phyloP scores from a whole-genome alignment of 352 stramenopile species.

The Plasmopara viticola region DNA sequence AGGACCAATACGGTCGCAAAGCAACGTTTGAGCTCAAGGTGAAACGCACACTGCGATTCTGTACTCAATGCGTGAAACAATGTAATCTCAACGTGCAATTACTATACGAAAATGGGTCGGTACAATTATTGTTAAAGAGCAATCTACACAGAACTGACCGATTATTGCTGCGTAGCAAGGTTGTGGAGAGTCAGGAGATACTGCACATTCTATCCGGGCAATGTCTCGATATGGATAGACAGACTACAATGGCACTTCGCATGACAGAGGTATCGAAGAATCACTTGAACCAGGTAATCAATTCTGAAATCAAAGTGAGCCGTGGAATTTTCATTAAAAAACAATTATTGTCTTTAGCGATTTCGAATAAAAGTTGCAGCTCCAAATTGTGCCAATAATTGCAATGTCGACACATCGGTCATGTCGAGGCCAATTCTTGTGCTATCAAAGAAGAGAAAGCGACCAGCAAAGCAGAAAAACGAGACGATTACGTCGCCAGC shows the following conservation, averaged over 20 bases:
- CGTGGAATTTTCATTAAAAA: not conserved
- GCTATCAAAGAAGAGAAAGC: slow-evolving; percentile 76
- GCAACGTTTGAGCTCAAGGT: slow-evolving; percentile 60
- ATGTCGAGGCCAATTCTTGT: slow-evolving; percentile 52
- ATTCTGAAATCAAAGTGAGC: not conserved
- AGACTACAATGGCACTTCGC: slow-evolving; percentile 48
- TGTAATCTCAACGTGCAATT: slow-evolving; percentile 52
- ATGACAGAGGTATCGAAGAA: slow-evolving; percentile 84
- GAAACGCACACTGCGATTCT: slow-evolving; percentile 24
- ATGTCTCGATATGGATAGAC: slow-evolving; percentile 50
- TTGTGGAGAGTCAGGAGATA: slow-evolving; percentile 73
- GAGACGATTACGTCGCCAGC: slow-evolving; percentile 23
- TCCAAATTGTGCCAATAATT: slow-evolving; percentile 27
- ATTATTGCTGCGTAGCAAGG: slow-evolving; percentile 31
- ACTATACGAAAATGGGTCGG: slow-evolving; percentile 61
- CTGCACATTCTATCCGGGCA: slow-evolving; percentile 51
- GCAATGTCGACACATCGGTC: slow-evolving; percentile 17
- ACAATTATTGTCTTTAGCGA: slow-evolving; percentile 20
- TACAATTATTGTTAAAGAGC: not conserved
- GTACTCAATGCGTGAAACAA: slow-evolving; percentile 41
- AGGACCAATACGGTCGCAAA: slow-evolving; percentile 74
- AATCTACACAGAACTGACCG: slow-evolving; percentile 4
- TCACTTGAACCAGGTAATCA: slow-evolving; percentile 65
- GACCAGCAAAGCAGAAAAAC: slow-evolving; percentile 39
- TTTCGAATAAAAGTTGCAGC: slow-evolving; percentile 58